Percentiles rank a stretch among this genome's conserved stretches.
These are phyloP conservation scores for Leccinum pellstonianum DNA, from an alignment of 768 basidiomycete genomes.

Conservation along the genomic window DNA sequence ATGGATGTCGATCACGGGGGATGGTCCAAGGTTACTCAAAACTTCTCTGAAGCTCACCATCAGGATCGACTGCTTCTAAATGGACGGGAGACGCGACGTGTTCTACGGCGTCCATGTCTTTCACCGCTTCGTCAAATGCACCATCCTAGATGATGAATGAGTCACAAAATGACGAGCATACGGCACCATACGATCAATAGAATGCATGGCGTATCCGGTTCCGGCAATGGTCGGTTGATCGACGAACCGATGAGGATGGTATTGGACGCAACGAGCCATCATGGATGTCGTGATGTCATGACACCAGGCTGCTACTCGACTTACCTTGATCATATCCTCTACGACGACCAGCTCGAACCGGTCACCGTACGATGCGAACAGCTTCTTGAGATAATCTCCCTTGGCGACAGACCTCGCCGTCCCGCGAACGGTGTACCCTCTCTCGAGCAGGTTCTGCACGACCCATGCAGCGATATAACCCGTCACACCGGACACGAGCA, in stretches of 20 bases:
- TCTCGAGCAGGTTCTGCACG: slow-evolving; percentile 52
- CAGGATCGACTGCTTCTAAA: slow-evolving; percentile 43
- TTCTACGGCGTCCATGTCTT: slow-evolving; percentile 68
- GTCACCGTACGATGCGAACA: slow-evolving; percentile 53
- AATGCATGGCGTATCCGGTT: background rate
- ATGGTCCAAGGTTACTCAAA: background rate
- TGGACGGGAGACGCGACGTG: slow-evolving; percentile 70
- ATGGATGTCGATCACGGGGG: background rate
- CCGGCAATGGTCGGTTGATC: background rate
- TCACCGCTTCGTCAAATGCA: slow-evolving; percentile 78
- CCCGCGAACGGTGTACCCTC: slow-evolving; percentile 62
- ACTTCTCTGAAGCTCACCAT: slow-evolving; percentile 21
- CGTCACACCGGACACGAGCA: slow-evolving; percentile 31
- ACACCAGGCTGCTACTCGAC: slow-evolving; percentile 4
- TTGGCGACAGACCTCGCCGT: slow-evolving; percentile 66
- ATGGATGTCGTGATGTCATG: background rate
- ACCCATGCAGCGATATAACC: slow-evolving; percentile 42
- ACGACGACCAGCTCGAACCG: slow-evolving; percentile 67
- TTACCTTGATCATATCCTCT: slow-evolving; percentile 60
- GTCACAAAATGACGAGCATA: background rate
- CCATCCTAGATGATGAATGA: slow-evolving; percentile 41
- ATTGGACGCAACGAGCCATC: background rate
- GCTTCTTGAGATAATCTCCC: slow-evolving; percentile 51
- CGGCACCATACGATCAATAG: no score
- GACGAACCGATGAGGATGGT: background rate